Evolutionary conservation across 768 basidiomycete genomes (phyloP).

Genomic region (Epithele typhae): DNA sequence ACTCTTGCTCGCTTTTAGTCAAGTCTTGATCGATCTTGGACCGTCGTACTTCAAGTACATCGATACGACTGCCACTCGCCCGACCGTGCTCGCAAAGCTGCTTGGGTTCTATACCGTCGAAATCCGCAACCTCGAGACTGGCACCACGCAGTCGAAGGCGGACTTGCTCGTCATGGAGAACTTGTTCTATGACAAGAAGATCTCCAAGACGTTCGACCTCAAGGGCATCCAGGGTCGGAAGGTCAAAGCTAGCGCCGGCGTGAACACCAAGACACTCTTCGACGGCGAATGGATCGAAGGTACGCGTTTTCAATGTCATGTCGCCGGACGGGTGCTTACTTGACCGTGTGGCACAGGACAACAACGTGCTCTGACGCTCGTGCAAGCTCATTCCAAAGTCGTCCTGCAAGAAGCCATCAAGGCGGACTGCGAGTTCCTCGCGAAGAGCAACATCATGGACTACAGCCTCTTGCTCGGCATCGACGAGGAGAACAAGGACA

Average conservation of each 20-base stretch:
- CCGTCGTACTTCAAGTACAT: constrained; percentile 81
- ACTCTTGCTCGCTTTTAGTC: constrained; percentile 37
- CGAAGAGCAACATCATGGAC: constrained; percentile 80
- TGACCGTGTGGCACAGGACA: constrained; percentile 40
- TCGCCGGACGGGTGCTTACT: neutral
- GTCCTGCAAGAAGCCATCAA: constrained; percentile 65
- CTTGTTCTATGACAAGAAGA: constrained; percentile 66
- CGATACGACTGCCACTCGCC: constrained; percentile 59
- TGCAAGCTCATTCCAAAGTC: constrained; percentile 71
- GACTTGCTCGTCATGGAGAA: constrained; percentile 87
- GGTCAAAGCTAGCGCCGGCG: constrained; percentile 45
- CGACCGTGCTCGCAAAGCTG: constrained; percentile 73
- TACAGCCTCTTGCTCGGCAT: constrained; percentile 77
- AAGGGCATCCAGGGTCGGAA: constrained; percentile 81
- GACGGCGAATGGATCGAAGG: constrained; percentile 88
- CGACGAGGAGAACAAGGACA: constrained; percentile 59
- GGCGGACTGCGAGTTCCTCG: constrained; percentile 69
- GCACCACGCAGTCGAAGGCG: constrained; percentile 57
- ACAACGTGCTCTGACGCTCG: constrained; percentile 56
- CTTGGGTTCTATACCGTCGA: constrained; percentile 81
- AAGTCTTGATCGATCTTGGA: constrained; percentile 71
- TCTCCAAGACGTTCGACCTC: constrained; percentile 71
- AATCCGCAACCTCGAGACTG: constrained; percentile 68
- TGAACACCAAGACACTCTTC: constrained; percentile 57
- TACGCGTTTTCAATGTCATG: constrained; percentile 16